These are phyloP conservation scores for Melampsora abietis-canadensis DNA, from an alignment of 1,284 basidiomycete genomes.

Conservation along the genomic window DNA sequence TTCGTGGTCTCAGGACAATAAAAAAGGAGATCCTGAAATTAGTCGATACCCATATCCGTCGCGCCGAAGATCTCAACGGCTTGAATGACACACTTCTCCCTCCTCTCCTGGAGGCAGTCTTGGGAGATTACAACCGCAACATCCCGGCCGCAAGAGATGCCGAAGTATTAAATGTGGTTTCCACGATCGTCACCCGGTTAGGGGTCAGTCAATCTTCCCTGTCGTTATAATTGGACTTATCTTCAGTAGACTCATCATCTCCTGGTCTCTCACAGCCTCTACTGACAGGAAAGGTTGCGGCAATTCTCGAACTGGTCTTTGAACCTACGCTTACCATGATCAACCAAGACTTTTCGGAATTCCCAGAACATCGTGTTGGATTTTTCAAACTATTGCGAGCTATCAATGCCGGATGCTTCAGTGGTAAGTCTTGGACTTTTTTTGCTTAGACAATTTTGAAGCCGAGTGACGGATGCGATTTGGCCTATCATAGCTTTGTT, in stretches of 20 bases:
- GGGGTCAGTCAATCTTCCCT: conserved; percentile 55
- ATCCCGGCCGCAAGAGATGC: conserved; percentile 91
- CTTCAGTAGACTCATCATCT: background rate
- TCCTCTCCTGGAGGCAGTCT: conserved; percentile 89
- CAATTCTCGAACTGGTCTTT: conserved; percentile 94
- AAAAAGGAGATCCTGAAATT: conserved; percentile 95
- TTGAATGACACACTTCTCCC: conserved; percentile 92
- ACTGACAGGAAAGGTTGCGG: conserved; percentile 90
- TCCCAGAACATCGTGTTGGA: conserved; percentile 92
- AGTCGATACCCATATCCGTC: conserved; percentile 96
- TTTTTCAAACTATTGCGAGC: conserved; percentile 95
- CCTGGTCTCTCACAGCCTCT: conserved; percentile 57
- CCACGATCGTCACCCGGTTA: conserved; percentile 84
- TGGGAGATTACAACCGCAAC: conserved; percentile 94
- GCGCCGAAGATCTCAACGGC: conserved; percentile 90
- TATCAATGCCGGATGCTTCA: conserved; percentile 83
- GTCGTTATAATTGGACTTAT: background rate
- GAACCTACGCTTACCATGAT: conserved; percentile 98
- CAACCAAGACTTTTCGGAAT: conserved; percentile 97
- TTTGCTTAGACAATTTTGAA: background rate
- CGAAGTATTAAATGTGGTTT: conserved; percentile 96
- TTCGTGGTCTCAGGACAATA: conserved; percentile 88
- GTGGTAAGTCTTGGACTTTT: conserved; percentile 10
- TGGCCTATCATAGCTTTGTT: conserved; percentile 67
- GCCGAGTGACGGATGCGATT: background rate